Conservation (phyloP, 2,329 filamentous ascomycete species). For the Ophioceras dolichostomum region DNA sequence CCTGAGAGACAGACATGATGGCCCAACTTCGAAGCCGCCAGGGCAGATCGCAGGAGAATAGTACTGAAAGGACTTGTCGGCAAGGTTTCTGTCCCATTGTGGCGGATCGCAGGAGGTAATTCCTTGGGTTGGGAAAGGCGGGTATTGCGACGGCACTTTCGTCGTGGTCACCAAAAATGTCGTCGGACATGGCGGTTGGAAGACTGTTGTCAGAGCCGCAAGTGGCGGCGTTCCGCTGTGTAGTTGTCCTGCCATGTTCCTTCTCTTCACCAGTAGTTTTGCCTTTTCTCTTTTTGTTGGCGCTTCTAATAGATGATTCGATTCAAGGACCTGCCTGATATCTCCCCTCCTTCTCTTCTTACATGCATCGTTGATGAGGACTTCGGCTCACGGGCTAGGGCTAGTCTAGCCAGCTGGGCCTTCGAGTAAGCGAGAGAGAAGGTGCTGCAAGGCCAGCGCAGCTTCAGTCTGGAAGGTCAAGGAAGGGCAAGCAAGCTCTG, state of each 20-base stretch:
- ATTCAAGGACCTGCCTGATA: too few species aligned
- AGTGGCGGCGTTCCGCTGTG: slow-evolving; percentile 17
- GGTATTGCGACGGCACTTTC: slow-evolving; percentile 24
- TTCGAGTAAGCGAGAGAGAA: too few species aligned
- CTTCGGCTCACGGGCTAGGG: too few species aligned
- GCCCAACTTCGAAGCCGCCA: slow-evolving; percentile 20
- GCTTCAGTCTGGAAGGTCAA: too few species aligned
- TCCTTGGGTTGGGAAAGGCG: slow-evolving; percentile 12
- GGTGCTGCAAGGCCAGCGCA: too few species aligned
- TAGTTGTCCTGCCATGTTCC: neutral
- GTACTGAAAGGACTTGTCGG: slow-evolving; percentile 8
- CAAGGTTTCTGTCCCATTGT: slow-evolving; percentile 20
- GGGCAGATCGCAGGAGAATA: slow-evolving; percentile 28
- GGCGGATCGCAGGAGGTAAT: slow-evolving; percentile 22
- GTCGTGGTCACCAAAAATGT: slow-evolving; percentile 27
- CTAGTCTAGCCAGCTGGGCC: too few species aligned
- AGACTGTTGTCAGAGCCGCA: slow-evolving; percentile 25
- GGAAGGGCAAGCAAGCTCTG: too few species aligned
- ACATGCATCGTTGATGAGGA: neutral
- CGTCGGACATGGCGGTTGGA: slow-evolving; percentile 23
- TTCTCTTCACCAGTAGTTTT: neutral
- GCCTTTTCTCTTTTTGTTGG: too few species aligned
- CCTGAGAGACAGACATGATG: slow-evolving; percentile 12
- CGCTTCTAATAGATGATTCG: too few species aligned
- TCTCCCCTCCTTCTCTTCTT: neutral